Percentiles rank a stretch among this genome's conserved stretches.
Evolutionary conservation across 805 yeast species (phyloP).

Genomic region (Kazachstania taianensis): DNA sequence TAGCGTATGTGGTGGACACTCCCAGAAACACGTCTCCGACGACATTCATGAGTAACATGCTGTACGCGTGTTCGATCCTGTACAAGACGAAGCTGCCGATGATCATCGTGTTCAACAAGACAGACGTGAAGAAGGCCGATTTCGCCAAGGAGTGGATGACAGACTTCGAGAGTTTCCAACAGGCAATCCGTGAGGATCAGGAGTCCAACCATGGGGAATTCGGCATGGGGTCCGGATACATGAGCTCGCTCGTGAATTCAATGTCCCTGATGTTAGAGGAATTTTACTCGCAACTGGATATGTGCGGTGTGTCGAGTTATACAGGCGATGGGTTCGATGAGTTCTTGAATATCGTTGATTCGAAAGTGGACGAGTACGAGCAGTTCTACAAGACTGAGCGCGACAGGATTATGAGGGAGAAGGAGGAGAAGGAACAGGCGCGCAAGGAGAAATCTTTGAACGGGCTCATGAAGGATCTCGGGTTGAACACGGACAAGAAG

Average conservation of each 20-base stretch:
- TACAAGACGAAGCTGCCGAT: constrained; percentile 94
- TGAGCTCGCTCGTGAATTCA: constrained; percentile 87
- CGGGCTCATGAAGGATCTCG: constrained; percentile 78
- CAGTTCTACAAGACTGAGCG: constrained; percentile 77
- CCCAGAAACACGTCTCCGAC: constrained; percentile 92
- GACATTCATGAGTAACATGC: constrained; percentile 96
- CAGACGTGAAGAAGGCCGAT: constrained; percentile 74
- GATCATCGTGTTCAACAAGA: constrained; percentile 92
- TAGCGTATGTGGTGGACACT: constrained; percentile 93
- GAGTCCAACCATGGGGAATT: constrained; percentile 46
- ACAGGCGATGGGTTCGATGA: constrained; percentile 95
- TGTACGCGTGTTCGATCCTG: constrained; percentile 92
- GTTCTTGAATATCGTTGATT: constrained; percentile 72
- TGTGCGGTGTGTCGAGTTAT: constrained; percentile 83
- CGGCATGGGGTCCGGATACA: constrained; percentile 65
- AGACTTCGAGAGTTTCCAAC: constrained; percentile 87
- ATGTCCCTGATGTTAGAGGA: constrained; percentile 95
- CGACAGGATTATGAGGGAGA: constrained; percentile 65
- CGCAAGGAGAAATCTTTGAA: constrained; percentile 62
- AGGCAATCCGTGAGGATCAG: constrained; percentile 56
- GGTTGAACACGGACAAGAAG: constrained; percentile 37
- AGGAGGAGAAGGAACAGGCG: constrained; percentile 63
- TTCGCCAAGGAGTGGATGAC: constrained; percentile 97
- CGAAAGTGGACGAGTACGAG: constrained; percentile 79
- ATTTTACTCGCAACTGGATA: constrained; percentile 85